Base-by-base conservation (phyloP, 2,329 filamentous ascomycete species). In the Pseudogymnoascus sp. region DNA sequence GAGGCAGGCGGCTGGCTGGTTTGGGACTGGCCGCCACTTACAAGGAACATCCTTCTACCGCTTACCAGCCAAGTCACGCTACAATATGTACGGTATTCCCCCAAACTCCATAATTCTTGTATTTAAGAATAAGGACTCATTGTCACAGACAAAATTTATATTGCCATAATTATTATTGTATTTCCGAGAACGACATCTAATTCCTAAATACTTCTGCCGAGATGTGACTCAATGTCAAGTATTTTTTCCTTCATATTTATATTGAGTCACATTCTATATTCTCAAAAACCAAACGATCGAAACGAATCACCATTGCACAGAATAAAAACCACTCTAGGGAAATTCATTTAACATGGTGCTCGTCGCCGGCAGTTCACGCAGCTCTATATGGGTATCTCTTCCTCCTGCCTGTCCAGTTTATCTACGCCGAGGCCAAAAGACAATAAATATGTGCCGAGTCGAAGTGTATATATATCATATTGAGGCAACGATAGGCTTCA, bases 31-130 rank as follows among this genome's bases (percentile, higher is more conserved):
- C 26, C 26, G 26, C 26, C 26, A 33, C 50, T 56, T 33, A 10
- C 26, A 56, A 31, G 50, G 50, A 56, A 56, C 50, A 56, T 56
- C 29, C 50, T 56, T 56, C 50, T 56, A 56, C 26, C 50, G 50
- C 42, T 19, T 14, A 10, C 47, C 47, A 53, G 21, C 19, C 26
- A 53, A 19, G 50, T 56, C 50, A 33, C 50, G 50, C 50, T 56
- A 33, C 26, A 7, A 6, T 47, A 24, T 8, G 13, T 47, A 24
- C 4, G 10, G 8, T 29, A n/a, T 29, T 7, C 14, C 24, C 44
- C 24, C 24, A 29, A n/a, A 14, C 29, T 7, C 44, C 14, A 50
- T 29, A 50, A 16, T 50, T 29, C 1, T 11, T 29, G 6, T 10
- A 26, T 26, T 47, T 47, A 26, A 47, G n/a, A 47, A 40, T 16